Conservation (phyloP, 2,329 filamentous ascomycete species). For the Xylariales sp. region DNA sequence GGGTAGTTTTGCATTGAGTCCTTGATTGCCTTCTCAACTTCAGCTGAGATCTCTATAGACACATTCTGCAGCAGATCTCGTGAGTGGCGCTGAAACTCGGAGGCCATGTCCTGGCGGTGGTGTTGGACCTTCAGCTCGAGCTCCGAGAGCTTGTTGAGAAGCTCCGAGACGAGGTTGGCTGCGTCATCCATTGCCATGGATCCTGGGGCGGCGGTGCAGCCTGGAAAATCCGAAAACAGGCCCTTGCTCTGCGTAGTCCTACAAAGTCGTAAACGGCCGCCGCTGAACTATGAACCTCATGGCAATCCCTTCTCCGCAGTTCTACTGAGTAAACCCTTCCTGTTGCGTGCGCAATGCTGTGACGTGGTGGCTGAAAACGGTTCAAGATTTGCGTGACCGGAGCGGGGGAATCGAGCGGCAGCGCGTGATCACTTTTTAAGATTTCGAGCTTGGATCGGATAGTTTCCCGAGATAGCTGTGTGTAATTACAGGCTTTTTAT, state of each 20-base stretch:
- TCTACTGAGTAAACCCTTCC: too few relatives aligned
- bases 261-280: slow-evolving; percentile 15
- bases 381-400: neutral
- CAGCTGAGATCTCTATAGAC: slow-evolving; percentile 39
- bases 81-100: slow-evolving; percentile 53
- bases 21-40: slow-evolving; percentile 42
- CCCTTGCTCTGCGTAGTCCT: slow-evolving; percentile 5
- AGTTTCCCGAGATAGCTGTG: too few relatives aligned
- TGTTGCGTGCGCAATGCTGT: too few relatives aligned
- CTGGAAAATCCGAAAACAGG: neutral
- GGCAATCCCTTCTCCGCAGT: slow-evolving; percentile 4
- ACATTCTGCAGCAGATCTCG: slow-evolving; percentile 44
- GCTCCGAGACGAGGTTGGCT: slow-evolving; percentile 44
- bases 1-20: slow-evolving; percentile 40
- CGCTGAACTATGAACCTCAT: slow-evolving; percentile 13
- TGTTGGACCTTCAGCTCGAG: slow-evolving; percentile 53
- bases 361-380: neutral
- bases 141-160: slow-evolving; percentile 49
- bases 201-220: neutral
- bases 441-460: too few relatives aligned
- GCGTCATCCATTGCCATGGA: slow-evolving; percentile 41
- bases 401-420: neutral
- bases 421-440: neutral
- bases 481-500: too few relatives aligned
- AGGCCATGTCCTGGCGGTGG: slow-evolving; percentile 53